Conservation (phyloP, 805 yeast species). For the Lipomyces sp. region DNA sequence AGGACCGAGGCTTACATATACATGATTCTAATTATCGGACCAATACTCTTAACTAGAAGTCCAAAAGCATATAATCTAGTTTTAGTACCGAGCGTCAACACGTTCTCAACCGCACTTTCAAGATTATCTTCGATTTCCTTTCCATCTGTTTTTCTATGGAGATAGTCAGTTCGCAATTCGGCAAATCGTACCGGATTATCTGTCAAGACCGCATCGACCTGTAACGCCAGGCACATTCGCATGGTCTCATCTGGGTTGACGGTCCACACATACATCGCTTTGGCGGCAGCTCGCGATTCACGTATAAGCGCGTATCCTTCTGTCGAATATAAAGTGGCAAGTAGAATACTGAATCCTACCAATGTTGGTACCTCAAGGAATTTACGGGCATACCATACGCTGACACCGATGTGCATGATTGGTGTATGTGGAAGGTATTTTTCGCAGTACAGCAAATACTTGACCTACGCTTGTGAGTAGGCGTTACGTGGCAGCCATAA, state of each 20-base stretch:
- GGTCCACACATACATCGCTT: constrained; percentile 59
- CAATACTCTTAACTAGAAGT: neutral
- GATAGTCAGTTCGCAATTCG: neutral
- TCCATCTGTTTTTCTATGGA: neutral
- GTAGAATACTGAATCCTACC: constrained; percentile 25
- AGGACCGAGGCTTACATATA: neutral
- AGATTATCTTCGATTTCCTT: neutral
- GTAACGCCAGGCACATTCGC: constrained; percentile 47
- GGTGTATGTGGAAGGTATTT: constrained; percentile 47
- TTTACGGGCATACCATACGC: constrained; percentile 24
- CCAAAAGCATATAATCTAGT: constrained; percentile 11
- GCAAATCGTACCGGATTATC: constrained; percentile 45
- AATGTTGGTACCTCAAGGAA: constrained; percentile 23
- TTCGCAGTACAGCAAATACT: constrained; percentile 34
- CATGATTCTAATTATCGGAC: constrained; percentile 4
- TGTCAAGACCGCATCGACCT: constrained; percentile 51
- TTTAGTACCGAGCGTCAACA: neutral
- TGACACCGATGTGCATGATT: constrained; percentile 41
- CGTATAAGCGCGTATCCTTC: constrained; percentile 43
- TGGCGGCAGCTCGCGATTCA: constrained; percentile 58
- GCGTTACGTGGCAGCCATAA: neutral
- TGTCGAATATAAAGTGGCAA: constrained; percentile 41
- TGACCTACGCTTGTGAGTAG: constrained; percentile 13
- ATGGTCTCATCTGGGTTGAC: constrained; percentile 50
- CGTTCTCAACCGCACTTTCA: neutral